Evolutionary conservation across 2,329 filamentous ascomycete species (phyloP).

Genomic region (Aspergillus japonicus): DNA sequence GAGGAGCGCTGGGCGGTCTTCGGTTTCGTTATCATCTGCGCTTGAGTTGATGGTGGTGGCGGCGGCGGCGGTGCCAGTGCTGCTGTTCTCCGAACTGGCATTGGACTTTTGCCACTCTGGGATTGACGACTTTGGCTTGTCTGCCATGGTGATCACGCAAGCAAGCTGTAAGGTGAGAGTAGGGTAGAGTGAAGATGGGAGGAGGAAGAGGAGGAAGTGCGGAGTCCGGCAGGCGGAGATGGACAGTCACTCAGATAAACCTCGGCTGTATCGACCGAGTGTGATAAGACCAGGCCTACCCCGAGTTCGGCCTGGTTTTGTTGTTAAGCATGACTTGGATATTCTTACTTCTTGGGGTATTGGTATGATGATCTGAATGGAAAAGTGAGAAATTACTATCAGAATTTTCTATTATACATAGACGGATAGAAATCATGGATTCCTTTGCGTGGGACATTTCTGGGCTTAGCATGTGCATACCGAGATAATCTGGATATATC

Average conservation of each 20-base stretch:
- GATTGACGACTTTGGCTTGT: constrained; percentile 37
- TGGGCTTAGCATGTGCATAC: too few relatives aligned
- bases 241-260: constrained; percentile 4
- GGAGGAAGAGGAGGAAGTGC: constrained; percentile 10
- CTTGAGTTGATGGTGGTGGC: constrained; percentile 12
- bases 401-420: too few relatives aligned
- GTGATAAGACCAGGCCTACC: not conserved
- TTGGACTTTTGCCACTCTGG: constrained; percentile 45
- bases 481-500: too few relatives aligned
- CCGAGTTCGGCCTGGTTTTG: too few relatives aligned
- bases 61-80: constrained; percentile 21
- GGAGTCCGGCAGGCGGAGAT: not conserved
- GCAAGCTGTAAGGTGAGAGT: not conserved
- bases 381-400: too few relatives aligned
- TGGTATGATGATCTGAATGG: too few relatives aligned
- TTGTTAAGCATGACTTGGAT: too few relatives aligned
- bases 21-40: constrained; percentile 10
- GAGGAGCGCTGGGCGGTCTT: constrained; percentile 43
- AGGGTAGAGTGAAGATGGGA: not conserved
- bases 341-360: too few relatives aligned
- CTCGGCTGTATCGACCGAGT: constrained; percentile 19
- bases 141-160: constrained; percentile 30
- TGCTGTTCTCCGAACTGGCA: constrained; percentile 14
- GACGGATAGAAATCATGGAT: too few relatives aligned
- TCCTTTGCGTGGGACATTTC: too few relatives aligned